These are phyloP conservation scores for Penicillium crystallinum DNA, from an alignment of 495 filamentous ascomycete genomes.

Conservation along the genomic window DNA sequence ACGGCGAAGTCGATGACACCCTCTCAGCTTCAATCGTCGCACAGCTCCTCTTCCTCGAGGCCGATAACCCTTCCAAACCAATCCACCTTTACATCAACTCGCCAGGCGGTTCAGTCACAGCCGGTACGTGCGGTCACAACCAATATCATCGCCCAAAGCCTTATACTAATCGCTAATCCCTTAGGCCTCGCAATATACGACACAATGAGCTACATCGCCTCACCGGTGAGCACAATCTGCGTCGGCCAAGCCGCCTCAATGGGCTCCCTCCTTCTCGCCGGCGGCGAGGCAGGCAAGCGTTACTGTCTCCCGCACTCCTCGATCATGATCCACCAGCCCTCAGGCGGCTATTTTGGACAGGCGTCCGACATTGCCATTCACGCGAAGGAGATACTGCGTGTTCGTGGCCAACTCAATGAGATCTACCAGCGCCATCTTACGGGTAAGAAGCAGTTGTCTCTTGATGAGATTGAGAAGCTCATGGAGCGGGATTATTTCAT, in stretches of 20 bases:
- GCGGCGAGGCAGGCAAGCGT: slow-evolving; percentile 77
- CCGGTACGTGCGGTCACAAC: slow-evolving; percentile 39
- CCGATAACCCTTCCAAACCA: slow-evolving; percentile 86
- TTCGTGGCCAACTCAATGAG: slow-evolving; percentile 78
- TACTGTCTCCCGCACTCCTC: slow-evolving; percentile 87
- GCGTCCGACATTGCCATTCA: slow-evolving; percentile 93
- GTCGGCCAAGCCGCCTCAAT: slow-evolving; percentile 92
- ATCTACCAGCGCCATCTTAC: slow-evolving; percentile 87
- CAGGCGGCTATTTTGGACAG: slow-evolving; percentile 85
- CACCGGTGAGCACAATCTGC: slow-evolving; percentile 89
- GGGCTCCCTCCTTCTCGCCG: slow-evolving; percentile 84
- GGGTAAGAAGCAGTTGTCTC: slow-evolving; percentile 53
- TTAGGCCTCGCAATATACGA: slow-evolving; percentile 91
- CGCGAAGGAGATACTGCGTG: slow-evolving; percentile 89
- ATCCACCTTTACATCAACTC: slow-evolving; percentile 98
- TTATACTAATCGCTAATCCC: slow-evolving; percentile 3
- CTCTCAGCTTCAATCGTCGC: slow-evolving; percentile 88
- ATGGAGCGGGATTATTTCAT: slow-evolving; percentile 98
- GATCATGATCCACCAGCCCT: slow-evolving; percentile 96
- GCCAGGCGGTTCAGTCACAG: slow-evolving; percentile 92
- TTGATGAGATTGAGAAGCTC: slow-evolving; percentile 81
- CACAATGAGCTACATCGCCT: slow-evolving; percentile 95
- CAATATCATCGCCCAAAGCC: background rate
- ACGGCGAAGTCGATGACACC: slow-evolving; percentile 83
- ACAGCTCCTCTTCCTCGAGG: slow-evolving; percentile 96